A percentile compares a stretch with the other conserved stretches of the same genome.
Evolutionary conservation across 1,284 basidiomycete species (phyloP).

Genomic region (Tausonia pullulans): DNA sequence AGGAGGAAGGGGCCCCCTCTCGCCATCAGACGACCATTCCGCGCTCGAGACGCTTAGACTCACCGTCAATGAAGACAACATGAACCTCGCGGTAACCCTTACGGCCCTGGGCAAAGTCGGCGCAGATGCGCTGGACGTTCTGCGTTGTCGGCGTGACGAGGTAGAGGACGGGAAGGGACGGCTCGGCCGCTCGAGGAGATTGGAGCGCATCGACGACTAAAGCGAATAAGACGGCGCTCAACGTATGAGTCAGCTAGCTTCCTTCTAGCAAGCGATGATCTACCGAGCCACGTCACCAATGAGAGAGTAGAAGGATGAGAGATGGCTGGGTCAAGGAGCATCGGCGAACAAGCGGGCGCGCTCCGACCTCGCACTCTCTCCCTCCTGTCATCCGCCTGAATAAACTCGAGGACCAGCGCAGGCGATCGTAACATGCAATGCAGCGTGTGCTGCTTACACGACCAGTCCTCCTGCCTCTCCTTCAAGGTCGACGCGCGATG

Average conservation of each 20-base stretch:
- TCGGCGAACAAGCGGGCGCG: neutral
- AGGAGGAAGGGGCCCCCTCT: constrained; percentile 4
- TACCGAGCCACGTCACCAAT: no score
- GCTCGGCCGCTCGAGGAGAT: constrained; percentile 55
- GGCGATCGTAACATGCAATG: no score
- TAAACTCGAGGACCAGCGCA: no score
- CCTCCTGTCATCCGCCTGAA: no score
- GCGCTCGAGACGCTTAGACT: constrained; percentile 24
- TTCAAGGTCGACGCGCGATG: no score
- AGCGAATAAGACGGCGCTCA: neutral
- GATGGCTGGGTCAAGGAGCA: neutral
- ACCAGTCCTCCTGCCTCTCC: no score
- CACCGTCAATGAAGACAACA: constrained; percentile 90
- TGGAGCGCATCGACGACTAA: constrained; percentile 39
- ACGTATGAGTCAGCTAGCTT: no score
- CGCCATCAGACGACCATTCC: neutral
- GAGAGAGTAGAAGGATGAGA: neutral
- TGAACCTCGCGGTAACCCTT: constrained; percentile 66
- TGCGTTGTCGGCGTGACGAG: constrained; percentile 86
- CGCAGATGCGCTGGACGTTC: constrained; percentile 84
- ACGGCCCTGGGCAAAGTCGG: constrained; percentile 52
- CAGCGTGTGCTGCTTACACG: no score
- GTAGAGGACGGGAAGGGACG: constrained; percentile 79
- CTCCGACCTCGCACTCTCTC: no score
- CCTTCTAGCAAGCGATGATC: no score